These are phyloP conservation scores for Agrocybe chaxingu DNA, from an alignment of 768 basidiomycete genomes.

Conservation along the genomic window DNA sequence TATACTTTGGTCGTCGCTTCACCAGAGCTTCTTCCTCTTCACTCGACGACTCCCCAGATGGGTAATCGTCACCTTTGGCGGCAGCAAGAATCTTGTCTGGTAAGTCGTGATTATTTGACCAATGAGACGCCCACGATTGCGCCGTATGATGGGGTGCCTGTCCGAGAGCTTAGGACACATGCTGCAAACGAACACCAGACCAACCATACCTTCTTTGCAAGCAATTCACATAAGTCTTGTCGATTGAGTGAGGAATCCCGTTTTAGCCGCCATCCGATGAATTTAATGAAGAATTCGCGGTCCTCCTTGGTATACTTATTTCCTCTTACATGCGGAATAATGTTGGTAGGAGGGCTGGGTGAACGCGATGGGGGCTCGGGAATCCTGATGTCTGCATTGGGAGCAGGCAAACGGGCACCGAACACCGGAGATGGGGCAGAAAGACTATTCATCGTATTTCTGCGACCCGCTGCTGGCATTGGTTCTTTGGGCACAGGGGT, in stretches of 20 bases:
- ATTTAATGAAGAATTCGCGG: constrained; percentile 62
- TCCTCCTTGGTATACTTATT: constrained; percentile 68
- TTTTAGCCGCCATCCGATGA: constrained; percentile 59
- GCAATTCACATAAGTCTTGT: constrained; percentile 47
- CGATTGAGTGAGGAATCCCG: constrained; percentile 50
- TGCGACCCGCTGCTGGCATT: constrained; percentile 23
- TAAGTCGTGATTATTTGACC: constrained; percentile 62
- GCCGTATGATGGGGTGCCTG: constrained; percentile 66
- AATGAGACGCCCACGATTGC: constrained; percentile 67
- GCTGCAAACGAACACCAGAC: not conserved
- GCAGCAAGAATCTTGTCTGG: constrained; percentile 62
- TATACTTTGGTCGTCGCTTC: constrained; percentile 27
- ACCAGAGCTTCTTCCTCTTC: constrained; percentile 6
- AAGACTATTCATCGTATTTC: constrained; percentile 60
- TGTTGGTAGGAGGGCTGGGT: constrained; percentile 59
- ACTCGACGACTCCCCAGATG: constrained; percentile 13
- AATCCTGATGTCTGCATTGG: constrained; percentile 56
- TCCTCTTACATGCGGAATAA: constrained; percentile 44
- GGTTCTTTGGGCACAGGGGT: constrained; percentile 19
- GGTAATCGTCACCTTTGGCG: constrained; percentile 27
- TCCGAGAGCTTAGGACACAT: constrained; percentile 1
- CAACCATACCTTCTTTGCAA: constrained; percentile 52
- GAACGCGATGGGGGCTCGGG: constrained; percentile 66
- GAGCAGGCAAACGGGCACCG: constrained; percentile 49
- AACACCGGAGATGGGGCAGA: constrained; percentile 49